phyloP scores from a whole-genome alignment of 2,329 filamentous ascomycete species.

The Rutstroemia sp. region DNA sequence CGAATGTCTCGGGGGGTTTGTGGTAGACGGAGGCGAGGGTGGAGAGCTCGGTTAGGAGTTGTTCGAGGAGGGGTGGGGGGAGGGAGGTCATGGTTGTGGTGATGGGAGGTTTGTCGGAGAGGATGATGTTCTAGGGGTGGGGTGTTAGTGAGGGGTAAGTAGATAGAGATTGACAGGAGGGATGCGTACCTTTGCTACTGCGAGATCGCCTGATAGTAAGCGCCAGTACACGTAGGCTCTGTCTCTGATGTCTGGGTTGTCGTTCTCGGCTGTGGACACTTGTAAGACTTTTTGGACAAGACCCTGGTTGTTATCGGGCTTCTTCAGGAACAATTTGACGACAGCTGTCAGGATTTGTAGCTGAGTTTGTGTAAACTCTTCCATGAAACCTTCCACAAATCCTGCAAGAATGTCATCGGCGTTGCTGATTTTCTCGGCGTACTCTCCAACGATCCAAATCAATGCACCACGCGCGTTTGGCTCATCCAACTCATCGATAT shows the following conservation, averaged over 20 bases:
- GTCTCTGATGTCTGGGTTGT: constrained; percentile 96
- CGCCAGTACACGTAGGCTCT: constrained; percentile 98
- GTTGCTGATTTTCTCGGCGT: constrained; percentile 98
- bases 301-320: constrained; percentile 83
- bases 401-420: constrained; percentile 88
- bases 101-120: constrained; percentile 92
- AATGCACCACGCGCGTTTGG: constrained; percentile 82
- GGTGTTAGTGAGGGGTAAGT: constrained; percentile 13
- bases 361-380: constrained; percentile 98
- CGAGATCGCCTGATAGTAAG: constrained; percentile 82
- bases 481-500: constrained; percentile 95
- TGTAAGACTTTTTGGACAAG: constrained; percentile 94
- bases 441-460: constrained; percentile 99
- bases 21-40: constrained; percentile 97
- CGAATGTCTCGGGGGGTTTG: constrained; percentile 96
- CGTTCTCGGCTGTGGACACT: constrained; percentile 84
- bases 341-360: constrained; percentile 94
- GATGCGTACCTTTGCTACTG: constrained; percentile 68
- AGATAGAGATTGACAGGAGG: constrained; percentile 12
- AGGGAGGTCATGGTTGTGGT: constrained; percentile 88
- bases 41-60: constrained; percentile 84
- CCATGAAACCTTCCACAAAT: constrained; percentile 90
- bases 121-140: constrained; percentile 61
- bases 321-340: constrained; percentile 95
- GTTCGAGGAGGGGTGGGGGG: constrained; percentile 74